Base-by-base conservation (phyloP, 805 yeast genomes). In the Saturnispora mendoncae region DNA sequence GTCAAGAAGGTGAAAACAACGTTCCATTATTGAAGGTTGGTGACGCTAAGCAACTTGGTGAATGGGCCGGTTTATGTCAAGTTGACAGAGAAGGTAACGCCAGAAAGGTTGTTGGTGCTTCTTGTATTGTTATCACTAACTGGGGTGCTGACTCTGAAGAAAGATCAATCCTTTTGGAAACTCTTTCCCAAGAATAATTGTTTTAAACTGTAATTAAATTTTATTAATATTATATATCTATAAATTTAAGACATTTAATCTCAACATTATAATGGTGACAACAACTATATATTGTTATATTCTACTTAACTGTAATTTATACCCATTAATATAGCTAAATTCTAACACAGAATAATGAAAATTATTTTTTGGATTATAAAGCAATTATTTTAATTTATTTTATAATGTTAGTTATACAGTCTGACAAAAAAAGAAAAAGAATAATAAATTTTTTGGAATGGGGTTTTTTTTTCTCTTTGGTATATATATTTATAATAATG, bases 21-120 rank as follows among this genome's bases (percentile, higher is more conserved):
- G 86, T 90, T 60, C 97, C 98, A 64, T 78, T 92, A 72, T 84
- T 92, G 83, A 92, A 92, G 84, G 97, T 92, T 61, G 84, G 97
- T 62, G 98, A 92, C 68, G 96, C 97, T 67, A 92, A 92, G 83
- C 84, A 86, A 78, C 81, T 92, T 68, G 99, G 99, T 80, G 97
- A 92, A 80, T 92, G 98, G 98, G 97, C 97, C 66, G 98, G 98
- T 84, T 79, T 92, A 61, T 92, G 96, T 78, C 86, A 87, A 76
- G 81, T 90, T 65, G 97, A 92, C 94, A 86, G 96, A 76, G 97
- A 92, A 65, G 99, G 98, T 76, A 87, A 90, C 79, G 96, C 97
- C 75, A 87, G 97, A 80, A 92, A 92, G 86, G 97, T 92, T 64
- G 98, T 92, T 69, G 98, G 98, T 76, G 94, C 96, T 73, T 88